Conservation (phyloP, 139 green algal species). For the Diplosphaera chodatii region DNA sequence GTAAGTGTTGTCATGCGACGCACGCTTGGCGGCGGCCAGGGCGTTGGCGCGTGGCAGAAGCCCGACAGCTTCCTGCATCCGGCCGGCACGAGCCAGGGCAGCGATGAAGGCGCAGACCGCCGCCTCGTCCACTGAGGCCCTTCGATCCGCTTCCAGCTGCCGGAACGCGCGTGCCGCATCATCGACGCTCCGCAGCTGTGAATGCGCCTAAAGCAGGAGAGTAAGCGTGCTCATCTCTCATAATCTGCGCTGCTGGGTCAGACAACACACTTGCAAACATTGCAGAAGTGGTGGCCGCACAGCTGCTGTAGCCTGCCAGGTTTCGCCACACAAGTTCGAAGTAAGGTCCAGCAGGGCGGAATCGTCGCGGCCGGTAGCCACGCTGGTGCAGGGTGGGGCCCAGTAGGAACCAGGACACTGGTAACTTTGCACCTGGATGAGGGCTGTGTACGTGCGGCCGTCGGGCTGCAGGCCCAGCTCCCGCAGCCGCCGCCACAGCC, state of each 20-base stretch:
- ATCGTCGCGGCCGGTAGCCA: too few species aligned
- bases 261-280: too few species aligned
- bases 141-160: constrained; percentile 27
- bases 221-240: too few species aligned
- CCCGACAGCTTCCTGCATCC: constrained; percentile 47
- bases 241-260: too few species aligned
- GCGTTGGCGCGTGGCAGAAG: constrained; percentile 18
- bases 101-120: constrained; percentile 45
- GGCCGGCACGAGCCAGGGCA: constrained; percentile 32
- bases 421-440: constrained; percentile 6
- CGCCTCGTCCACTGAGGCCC: constrained; percentile 26
- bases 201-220: too few species aligned
- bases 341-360: too few species aligned
- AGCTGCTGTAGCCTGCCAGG: too few species aligned
- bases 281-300: too few species aligned
- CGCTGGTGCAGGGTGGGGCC: too few species aligned
- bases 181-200: background rate
- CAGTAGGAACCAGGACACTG: too few species aligned
- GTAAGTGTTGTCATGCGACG: too few species aligned
- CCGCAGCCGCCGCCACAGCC: constrained; percentile 8
- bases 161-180: constrained; percentile 24
- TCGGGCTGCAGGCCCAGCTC: constrained; percentile 3
- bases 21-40: constrained; percentile 7
- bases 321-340: too few species aligned
- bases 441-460: constrained; percentile 22